Base-by-base conservation (phyloP, 1,284 basidiomycete genomes). In the Microbotryum lychnidis-dioicae region DNA sequence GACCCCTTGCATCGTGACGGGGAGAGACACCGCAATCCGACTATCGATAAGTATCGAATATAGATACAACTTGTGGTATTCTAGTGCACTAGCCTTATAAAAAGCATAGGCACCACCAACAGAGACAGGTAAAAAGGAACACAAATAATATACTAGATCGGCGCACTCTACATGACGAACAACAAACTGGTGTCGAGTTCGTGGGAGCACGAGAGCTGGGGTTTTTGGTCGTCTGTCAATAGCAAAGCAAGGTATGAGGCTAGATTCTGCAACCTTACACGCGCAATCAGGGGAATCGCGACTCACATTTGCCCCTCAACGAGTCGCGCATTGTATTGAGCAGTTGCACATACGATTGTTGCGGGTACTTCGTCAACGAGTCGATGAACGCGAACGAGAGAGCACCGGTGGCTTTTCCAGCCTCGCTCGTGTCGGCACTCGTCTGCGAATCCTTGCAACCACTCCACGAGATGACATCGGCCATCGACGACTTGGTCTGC, bases 271-370 rank as follows among this genome's bases (percentile, higher is more conserved):
- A 56, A 10, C 8, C 5, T 12, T 21, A 23, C 42, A 56, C 42
- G 23, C n/a, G 25, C 46, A 42, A 42, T 6, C 37, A 16, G 9
- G 14, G 37, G 37, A 10, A 18, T 18, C 10, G 12, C 58, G 53
- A 54, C 23, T 18, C 23, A 73, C 92, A 93, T 73, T 87, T 87
- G 56, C 73, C 75, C 21, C 58, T 62, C 45, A 79, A 70, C 67
- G 77, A 75, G 51, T 77, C 74, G 29, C 88, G 82, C 62, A 94
- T 80, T 45, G 79, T 82, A 64, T 79, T 76, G 48, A 67, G 59
- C 2, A 67, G 54, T 52, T 67, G 66, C 71, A 86, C 83, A 70
- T 92, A 94, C 66, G 83, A 87, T 75, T 88, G 89, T 65, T 86
- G 81, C 14, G 82, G 80, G 72, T 57, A 60, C 60, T 65, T 60